Conservation (phyloP, 2,329 filamentous ascomycete species). For the Colletotrichum higginsianum region DNA sequence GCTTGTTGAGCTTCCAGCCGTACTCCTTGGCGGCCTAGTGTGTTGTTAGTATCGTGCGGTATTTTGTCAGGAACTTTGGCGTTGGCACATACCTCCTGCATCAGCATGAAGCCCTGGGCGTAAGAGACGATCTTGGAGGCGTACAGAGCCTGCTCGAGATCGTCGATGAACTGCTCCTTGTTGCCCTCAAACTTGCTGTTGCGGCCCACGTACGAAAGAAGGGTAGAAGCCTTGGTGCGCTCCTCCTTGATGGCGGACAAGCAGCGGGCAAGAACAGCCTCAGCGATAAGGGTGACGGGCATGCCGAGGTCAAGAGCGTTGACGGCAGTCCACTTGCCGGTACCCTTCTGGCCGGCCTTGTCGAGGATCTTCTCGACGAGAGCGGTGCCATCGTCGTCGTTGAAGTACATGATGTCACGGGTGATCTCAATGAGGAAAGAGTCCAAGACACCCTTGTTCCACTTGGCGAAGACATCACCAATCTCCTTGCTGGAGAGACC, state of each 20-base stretch:
- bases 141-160: constrained; percentile 98
- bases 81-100: constrained; percentile 81
- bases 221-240: constrained; percentile 84
- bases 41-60: constrained; percentile 44
- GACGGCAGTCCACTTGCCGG: constrained; percentile 99
- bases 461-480: constrained; percentile 92
- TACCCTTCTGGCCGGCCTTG: constrained; percentile 99
- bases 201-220: constrained; percentile 83
- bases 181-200: constrained; percentile 86
- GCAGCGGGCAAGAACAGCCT: constrained; percentile 96
- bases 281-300: constrained; percentile 98
- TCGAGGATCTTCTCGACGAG: constrained; percentile 99
- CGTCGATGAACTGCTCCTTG: constrained; percentile 93
- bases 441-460: constrained; percentile 99
- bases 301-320: constrained; percentile 98
- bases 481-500: constrained; percentile 94
- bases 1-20: constrained; percentile 99
- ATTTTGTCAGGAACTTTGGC: neutral
- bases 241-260: constrained; percentile 94
- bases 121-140: constrained; percentile 99
- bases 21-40: constrained; percentile 92
- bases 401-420: constrained; percentile 98
- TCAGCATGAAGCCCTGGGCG: constrained; percentile 99
- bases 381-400: constrained; percentile 91
- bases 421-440: constrained; percentile 99